These are phyloP conservation scores for Microstroma glucosiphilum DNA, from an alignment of 1,284 basidiomycete genomes.

Conservation along the genomic window DNA sequence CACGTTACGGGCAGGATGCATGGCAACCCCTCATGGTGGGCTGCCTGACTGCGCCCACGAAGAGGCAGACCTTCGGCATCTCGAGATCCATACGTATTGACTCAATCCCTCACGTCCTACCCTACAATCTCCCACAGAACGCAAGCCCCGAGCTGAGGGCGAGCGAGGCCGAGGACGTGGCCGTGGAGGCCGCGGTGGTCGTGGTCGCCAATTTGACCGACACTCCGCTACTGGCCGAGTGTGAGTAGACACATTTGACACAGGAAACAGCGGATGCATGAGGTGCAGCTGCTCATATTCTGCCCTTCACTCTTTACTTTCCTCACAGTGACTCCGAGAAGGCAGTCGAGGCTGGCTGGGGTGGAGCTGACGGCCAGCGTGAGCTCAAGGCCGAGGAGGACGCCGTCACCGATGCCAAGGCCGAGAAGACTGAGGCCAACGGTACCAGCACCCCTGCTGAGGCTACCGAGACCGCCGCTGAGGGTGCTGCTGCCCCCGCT, in stretches of 20 bases:
- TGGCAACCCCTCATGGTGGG: too few relatives aligned
- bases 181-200: slow-evolving; percentile 54
- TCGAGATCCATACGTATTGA: neutral
- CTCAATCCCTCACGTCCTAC: neutral
- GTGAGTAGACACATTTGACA: slow-evolving; percentile 17
- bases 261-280: neutral
- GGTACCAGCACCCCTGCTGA: slow-evolving; percentile 45
- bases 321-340: slow-evolving; percentile 73
- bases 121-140: neutral
- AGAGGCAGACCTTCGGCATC: neutral
- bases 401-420: slow-evolving; percentile 53
- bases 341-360: slow-evolving; percentile 85
- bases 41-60: too few relatives aligned
- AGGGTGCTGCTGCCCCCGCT: slow-evolving; percentile 52
- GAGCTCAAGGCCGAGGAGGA: slow-evolving; percentile 72
- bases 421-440: slow-evolving; percentile 35
- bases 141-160: slow-evolving; percentile 36
- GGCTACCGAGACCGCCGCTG: slow-evolving; percentile 45
- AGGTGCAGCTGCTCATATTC: neutral
- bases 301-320: neutral
- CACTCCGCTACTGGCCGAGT: slow-evolving; percentile 70
- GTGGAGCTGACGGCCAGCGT: slow-evolving; percentile 71
- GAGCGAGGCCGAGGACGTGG: slow-evolving; percentile 52
- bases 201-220: slow-evolving; percentile 69
- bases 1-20: too few relatives aligned